phyloP scores from a whole-genome alignment of 176 grass and related monocot species.

The Musa acuminata region DNA sequence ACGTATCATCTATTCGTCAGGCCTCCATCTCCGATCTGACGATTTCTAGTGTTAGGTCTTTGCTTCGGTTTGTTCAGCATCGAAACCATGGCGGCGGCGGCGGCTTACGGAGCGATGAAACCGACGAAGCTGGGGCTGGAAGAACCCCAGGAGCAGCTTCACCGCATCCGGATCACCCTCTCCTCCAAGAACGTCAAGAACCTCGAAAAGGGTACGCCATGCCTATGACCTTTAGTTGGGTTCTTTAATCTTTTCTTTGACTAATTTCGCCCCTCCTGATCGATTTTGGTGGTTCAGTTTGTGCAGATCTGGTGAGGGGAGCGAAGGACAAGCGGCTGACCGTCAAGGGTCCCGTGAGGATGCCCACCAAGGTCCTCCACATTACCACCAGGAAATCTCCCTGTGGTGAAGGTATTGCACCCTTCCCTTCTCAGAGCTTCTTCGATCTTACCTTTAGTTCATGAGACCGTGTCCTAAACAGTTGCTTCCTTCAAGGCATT shows the following conservation, averaged over 20 bases:
- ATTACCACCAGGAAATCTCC: constrained; percentile 9
- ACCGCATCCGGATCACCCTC: constrained; percentile 8
- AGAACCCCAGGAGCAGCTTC: background rate
- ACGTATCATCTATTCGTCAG: too few species aligned
- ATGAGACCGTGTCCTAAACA: too few species aligned
- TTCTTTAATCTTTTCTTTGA: too few species aligned
- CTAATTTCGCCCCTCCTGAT: too few species aligned
- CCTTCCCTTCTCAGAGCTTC: too few species aligned
- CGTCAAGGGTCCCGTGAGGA: background rate
- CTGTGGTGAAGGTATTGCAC: background rate
- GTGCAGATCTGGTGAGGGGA: background rate
- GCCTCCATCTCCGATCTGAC: background rate
- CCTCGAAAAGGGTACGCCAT: background rate
- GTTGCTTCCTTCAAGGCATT: too few species aligned
- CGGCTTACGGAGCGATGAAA: background rate
- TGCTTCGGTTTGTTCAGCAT: background rate
- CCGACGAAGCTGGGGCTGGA: background rate
- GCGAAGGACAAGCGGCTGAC: background rate
- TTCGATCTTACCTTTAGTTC: too few species aligned
- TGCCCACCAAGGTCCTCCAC: background rate
- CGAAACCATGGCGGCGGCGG: background rate
- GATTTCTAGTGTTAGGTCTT: background rate
- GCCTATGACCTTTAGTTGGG: too few species aligned
- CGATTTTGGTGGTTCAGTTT: background rate
- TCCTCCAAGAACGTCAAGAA: constrained; percentile 10